Evolutionary conservation across 179 eudicot species (phyloP).

Genomic region (Actinidia arguta): DNA sequence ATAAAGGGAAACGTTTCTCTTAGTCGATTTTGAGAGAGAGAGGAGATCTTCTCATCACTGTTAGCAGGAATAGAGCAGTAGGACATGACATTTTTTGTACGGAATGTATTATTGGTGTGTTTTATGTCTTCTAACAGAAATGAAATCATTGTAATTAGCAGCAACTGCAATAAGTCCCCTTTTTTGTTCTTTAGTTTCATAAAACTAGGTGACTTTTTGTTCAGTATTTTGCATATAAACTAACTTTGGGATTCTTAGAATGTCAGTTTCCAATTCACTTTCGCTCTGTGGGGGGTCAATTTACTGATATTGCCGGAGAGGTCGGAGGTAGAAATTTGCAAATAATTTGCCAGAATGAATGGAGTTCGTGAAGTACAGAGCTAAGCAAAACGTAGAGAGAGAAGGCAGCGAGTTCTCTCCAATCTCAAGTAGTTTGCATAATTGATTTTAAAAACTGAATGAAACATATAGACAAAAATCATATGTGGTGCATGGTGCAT

Average conservation of each 20-base stretch:
- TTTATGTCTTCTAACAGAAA: constrained; percentile 13
- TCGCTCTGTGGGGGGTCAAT: too few species aligned
- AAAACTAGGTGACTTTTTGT: background rate
- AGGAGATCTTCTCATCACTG: background rate
- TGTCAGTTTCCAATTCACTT: background rate
- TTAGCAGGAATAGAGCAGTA: background rate
- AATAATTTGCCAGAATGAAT: too few species aligned
- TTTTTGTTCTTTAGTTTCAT: background rate
- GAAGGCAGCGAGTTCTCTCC: too few species aligned
- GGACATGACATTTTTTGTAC: background rate
- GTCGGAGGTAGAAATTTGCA: too few species aligned
- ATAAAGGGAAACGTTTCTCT: background rate
- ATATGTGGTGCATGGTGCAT: too few species aligned
- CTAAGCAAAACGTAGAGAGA: too few species aligned
- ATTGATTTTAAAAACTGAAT: too few species aligned
- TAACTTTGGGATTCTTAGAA: background rate
- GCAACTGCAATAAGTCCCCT: constrained; percentile 3
- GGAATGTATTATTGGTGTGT: background rate
- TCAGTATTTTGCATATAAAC: background rate
- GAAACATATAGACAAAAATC: too few species aligned
- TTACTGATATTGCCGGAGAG: too few species aligned
- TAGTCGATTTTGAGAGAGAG: background rate
- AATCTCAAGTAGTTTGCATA: too few species aligned
- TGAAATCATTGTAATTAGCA: constrained; percentile 14
- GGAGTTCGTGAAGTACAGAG: too few species aligned